phyloP scores from a whole-genome alignment of 495 filamentous ascomycete genomes.

The Hypoxylon fuscum region DNA sequence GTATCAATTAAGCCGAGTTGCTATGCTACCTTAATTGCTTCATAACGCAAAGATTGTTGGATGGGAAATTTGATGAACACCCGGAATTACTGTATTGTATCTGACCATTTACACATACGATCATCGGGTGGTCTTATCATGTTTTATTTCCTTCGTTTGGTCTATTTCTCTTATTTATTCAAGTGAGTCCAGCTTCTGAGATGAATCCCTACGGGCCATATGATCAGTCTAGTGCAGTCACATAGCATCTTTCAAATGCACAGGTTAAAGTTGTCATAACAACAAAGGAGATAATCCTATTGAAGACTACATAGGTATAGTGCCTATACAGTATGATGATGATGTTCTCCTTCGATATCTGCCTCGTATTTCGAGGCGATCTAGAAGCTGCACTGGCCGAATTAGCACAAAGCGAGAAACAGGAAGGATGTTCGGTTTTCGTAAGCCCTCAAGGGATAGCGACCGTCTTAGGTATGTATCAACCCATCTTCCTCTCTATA shows the following conservation, averaged over 20 bases:
- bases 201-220: too few species aligned
- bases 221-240: slow-evolving; percentile 5
- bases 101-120: slow-evolving; percentile 12
- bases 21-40: slow-evolving; percentile 1
- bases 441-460: slow-evolving; percentile 23
- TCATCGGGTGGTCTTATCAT: slow-evolving; percentile 1
- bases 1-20: slow-evolving; percentile 29
- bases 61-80: neutral
- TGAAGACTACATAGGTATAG: slow-evolving; percentile 31
- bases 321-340: slow-evolving; percentile 13
- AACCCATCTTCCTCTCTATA: slow-evolving; percentile 12
- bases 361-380: slow-evolving; percentile 24
- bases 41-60: neutral
- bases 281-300: slow-evolving; percentile 28
- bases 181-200: neutral
- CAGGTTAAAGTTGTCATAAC: slow-evolving; percentile 10
- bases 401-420: slow-evolving; percentile 22
- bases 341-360: slow-evolving; percentile 25
- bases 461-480: slow-evolving; percentile 21
- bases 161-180: slow-evolving; percentile 10
- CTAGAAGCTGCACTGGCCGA: slow-evolving; percentile 25
- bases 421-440: slow-evolving; percentile 11
- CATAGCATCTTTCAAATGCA: neutral
- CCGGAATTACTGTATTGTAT: slow-evolving; percentile 1
- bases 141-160: neutral